These are phyloP conservation scores for Monosporascus sp. DNA, from an alignment of 2,329 filamentous ascomycete species.

Conservation along the genomic window DNA sequence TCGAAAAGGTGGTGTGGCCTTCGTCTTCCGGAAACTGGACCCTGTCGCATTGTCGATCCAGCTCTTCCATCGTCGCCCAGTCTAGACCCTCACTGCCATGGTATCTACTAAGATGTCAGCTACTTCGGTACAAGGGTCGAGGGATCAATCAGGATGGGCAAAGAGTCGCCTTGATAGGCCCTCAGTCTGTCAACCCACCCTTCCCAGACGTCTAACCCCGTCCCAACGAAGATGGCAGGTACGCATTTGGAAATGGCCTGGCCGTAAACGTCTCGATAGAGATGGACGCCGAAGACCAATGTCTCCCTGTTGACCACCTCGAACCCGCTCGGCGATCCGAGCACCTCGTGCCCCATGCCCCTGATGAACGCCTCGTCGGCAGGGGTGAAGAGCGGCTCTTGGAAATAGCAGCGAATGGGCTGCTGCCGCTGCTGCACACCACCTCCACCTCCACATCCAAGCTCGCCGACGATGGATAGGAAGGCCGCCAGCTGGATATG, in stretches of 20 bases:
- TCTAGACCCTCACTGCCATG: constrained; percentile 12
- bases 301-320: constrained; percentile 41
- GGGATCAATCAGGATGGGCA: too few relatives aligned
- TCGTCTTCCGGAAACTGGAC: constrained; percentile 34
- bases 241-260: constrained; percentile 39
- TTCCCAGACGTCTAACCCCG: constrained; percentile 47
- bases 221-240: constrained; percentile 56
- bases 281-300: constrained; percentile 59
- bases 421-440: too few relatives aligned
- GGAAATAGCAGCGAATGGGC: constrained; percentile 43
- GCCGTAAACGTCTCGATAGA: constrained; percentile 51
- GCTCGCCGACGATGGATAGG: constrained; percentile 37
- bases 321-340: constrained; percentile 50
- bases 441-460: constrained; percentile 14
- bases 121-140: too few relatives aligned
- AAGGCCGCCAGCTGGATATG: constrained; percentile 53
- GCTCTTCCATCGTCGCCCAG: constrained; percentile 27
- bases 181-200: constrained; percentile 29
- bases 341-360: constrained; percentile 47
- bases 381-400: constrained; percentile 49
- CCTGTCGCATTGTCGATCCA: constrained; percentile 27
- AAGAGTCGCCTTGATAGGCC: too few relatives aligned
- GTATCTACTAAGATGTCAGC: constrained; percentile 4
- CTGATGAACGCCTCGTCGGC: constrained; percentile 48
- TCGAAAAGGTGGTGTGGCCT: constrained; percentile 33